Conservation (phyloP, 208 protist genomes). For the Leptomonas pyrrhocoris region DNA sequence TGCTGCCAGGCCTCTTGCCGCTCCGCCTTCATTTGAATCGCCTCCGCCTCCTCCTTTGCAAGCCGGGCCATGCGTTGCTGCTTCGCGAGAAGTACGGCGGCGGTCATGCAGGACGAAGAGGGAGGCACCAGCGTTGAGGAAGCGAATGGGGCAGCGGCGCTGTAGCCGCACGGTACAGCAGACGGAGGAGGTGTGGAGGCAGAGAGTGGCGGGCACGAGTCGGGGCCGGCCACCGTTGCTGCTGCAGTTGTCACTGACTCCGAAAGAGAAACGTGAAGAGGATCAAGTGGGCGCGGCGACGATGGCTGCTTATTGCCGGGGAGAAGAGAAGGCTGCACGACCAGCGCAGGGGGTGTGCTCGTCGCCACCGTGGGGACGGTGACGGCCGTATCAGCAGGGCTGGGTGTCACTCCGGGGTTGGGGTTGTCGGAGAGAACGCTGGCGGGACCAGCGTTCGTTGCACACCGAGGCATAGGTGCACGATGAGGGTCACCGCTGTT, state of each 20-base stretch:
- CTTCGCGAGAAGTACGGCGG: slow-evolving; percentile 27
- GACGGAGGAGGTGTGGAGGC: background rate
- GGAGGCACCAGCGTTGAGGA: background rate
- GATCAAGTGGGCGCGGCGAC: slow-evolving; percentile 4
- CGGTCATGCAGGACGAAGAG: background rate
- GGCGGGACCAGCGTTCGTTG: background rate
- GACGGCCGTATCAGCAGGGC: slow-evolving; percentile 5
- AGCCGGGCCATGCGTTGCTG: slow-evolving; percentile 24
- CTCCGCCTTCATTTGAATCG: slow-evolving; percentile 2
- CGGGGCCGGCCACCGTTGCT: background rate
- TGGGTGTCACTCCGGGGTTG: slow-evolving; percentile 4
- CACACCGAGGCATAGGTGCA: background rate
- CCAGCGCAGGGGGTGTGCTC: slow-evolving; percentile 1
- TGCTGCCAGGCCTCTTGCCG: slow-evolving; percentile 30
- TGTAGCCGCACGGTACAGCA: background rate
- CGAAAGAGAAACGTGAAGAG: background rate
- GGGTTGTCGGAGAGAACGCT: background rate
- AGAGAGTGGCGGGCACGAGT: background rate
- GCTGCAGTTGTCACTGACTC: background rate
- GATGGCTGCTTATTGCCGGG: background rate
- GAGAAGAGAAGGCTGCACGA: background rate
- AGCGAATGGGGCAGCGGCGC: background rate
- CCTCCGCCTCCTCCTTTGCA: slow-evolving; percentile 6
- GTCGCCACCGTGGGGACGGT: background rate
- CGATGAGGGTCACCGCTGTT: background rate